Base-by-base conservation (phyloP, 306 rosid species). In the Fagus sylvatica region DNA sequence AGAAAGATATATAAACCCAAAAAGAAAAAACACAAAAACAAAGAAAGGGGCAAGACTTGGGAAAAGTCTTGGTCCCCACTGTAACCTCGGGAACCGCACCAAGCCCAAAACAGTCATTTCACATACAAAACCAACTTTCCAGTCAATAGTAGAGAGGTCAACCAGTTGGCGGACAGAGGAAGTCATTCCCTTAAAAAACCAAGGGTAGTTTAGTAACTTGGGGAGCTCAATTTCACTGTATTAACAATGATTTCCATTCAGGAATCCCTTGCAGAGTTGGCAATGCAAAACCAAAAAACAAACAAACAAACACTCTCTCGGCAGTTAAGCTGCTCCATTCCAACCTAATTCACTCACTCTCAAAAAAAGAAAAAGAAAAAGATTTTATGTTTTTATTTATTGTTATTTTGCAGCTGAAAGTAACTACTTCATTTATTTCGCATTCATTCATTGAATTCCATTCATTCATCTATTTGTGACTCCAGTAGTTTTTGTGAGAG, bases 251-350 rank as follows among this genome's bases (percentile, higher is more conserved):
- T 84, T 84, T 87, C 72, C 82, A 68, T 75, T 74, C 48, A 76
- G 84, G 93, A 92, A 90, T 92, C 93, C 93, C 97, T 92, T 92
- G 92, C 89, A 82, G 90, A 83, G 93, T 90, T 90, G 97, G 97
- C 96, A 90, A 89, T 84, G 96, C 80, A 56, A 37, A 56, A 32
- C 71, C 11, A 10, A 28, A 7, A 22, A 57, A 2, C 32, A 57
- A 22, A 46, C 51, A 22, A 56, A 61, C 5, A 33, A 57, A 32
- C 43, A 59, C 69, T 28, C 85, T 78, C 93, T 82, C 80, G 85
- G 92, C 89, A 82, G 93, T 90, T 90, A 84, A 87, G 88, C 93
- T 78, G 88, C 92, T 89, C 62, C 90, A 89, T 86, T 67, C 53
- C 78, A 82, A 74, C 80, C 85, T 13, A 77, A 73, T 82, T 51